Evolutionary conservation across 106 monocot species (phyloP).

Genomic region (Platanthera guangdongensis): DNA sequence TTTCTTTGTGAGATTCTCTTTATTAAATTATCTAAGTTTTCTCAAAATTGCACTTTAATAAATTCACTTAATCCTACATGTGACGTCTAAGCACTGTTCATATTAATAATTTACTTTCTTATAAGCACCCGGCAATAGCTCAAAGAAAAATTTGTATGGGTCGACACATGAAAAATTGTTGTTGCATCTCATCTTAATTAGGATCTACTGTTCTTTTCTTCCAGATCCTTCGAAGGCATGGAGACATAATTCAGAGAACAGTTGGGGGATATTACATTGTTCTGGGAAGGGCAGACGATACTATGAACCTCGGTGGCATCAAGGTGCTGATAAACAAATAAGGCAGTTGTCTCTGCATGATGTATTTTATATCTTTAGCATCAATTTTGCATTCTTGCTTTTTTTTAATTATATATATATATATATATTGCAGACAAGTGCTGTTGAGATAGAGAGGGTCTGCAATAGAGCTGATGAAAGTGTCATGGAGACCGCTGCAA

Average conservation of each 20-base stretch:
- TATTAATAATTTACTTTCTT: no score
- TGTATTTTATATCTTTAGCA: background rate
- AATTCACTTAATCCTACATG: no score
- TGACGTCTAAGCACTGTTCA: no score
- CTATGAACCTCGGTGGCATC: slow-evolving; percentile 99
- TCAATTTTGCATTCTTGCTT: no score
- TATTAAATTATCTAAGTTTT: no score
- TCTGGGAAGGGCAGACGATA: slow-evolving; percentile 92
- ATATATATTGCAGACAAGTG: slow-evolving; percentile 54
- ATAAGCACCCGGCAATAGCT: no score
- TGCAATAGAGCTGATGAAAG: slow-evolving; percentile 79
- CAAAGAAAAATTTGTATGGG: no score
- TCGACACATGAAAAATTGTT: no score
- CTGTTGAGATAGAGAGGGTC: slow-evolving; percentile 83
- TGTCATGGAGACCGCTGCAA: slow-evolving; percentile 86
- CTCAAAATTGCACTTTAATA: no score
- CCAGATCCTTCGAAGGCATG: slow-evolving; percentile 80
- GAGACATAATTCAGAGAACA: slow-evolving; percentile 81
- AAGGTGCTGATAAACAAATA: slow-evolving; percentile 37
- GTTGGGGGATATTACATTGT: slow-evolving; percentile 75
- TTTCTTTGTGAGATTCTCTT: no score
- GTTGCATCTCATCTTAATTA: no score
- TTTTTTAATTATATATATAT: no score
- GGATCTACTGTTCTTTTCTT: background rate
- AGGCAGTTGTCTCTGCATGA: background rate